Evolutionary conservation across 495 filamentous ascomycete species (phyloP), one percentile per base, ranked within the genome.

Genomic region (Darksidea phi): DNA sequence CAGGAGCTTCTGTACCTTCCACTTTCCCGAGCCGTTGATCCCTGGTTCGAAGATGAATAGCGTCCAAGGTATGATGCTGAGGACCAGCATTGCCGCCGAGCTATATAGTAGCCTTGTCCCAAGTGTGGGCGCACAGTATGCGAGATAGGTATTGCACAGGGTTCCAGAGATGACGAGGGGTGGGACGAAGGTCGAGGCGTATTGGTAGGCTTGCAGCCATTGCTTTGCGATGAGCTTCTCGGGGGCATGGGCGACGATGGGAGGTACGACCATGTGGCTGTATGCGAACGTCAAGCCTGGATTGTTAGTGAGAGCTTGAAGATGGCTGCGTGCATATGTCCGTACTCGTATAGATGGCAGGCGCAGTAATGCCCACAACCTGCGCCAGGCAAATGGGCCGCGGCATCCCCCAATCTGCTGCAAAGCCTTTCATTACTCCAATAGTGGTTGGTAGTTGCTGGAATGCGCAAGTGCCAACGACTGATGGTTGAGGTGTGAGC

Each of bases 1-100:
- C 56, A 73, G 53, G 25, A 73, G 43, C 37, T 55, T 42, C 59
- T 71, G 67, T 11, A 69, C 70, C 59, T 71, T 71, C 68, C 70
- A 73, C 48, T 73, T 73, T 13, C 15, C 60, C 10, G 70, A 61
- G 8, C 70, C 70, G 43, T 73, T 73, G 34, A 73, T 65, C 34
- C 60, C 60, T 0, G 66, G 63, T 53, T 71, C 70, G 57, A 71
- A 71, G 51, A 66, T 63, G 21, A 66, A 56, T 41, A 73, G 55
- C n/a, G 68, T 73, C 11, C 69, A 64, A 11, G 70, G 70, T 24
- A 70, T 59, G 17, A 73, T 66, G 53, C 66, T 61, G 57, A 54
- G 61, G 42, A 51, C 59, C 25, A 53, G n/a, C 15, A 67, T 6
- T n/a, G 66, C 68, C 2, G 68, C 67, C 0, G 36, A 15, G 24